Evolutionary conservation across 2,329 filamentous ascomycete species (phyloP).

Genomic region (Aureobasidium sp.): DNA sequence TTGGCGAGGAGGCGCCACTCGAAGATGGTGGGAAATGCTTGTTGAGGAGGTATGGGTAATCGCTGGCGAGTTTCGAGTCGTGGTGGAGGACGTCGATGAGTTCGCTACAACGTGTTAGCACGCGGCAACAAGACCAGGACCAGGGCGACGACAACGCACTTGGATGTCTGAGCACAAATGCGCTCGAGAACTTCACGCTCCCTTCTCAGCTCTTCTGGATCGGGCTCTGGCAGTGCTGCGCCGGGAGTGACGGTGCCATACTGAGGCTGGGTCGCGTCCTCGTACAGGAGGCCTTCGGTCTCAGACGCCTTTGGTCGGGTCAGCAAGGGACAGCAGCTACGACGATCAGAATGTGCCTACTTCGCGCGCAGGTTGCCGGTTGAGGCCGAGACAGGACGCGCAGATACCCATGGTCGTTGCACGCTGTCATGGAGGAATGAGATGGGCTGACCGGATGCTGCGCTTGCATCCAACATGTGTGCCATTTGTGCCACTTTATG

Average conservation of each 20-base stretch:
- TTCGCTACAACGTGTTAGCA: constrained; percentile 32
- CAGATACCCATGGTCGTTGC: constrained; percentile 40
- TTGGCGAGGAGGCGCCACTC: constrained; percentile 9
- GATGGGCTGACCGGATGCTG: not conserved
- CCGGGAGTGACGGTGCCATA: constrained; percentile 38
- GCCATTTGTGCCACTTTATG: constrained; percentile 9
- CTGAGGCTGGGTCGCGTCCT: constrained; percentile 37
- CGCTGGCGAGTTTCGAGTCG: constrained; percentile 32
- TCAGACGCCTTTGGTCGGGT: constrained; percentile 37
- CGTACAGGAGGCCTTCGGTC: constrained; percentile 39
- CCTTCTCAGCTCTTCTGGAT: constrained; percentile 43
- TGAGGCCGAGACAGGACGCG: constrained; percentile 42
- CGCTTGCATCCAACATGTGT: not conserved
- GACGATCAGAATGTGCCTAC: constrained; percentile 28
- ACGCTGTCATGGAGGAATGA: constrained; percentile 13
- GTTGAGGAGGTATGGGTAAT: constrained; percentile 37
- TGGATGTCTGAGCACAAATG: constrained; percentile 43
- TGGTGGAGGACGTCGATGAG: constrained; percentile 44
- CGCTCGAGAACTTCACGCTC: constrained; percentile 43
- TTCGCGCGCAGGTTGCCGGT: constrained; percentile 38
- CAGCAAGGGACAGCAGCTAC: constrained; percentile 10
- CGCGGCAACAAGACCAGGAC: not conserved
- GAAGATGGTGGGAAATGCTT: constrained; percentile 30
- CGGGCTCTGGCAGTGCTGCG: constrained; percentile 34
- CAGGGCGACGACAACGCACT: constrained; percentile 31